Conservation (phyloP, 768 basidiomycete genomes). For the Floccularia luteovirens region DNA sequence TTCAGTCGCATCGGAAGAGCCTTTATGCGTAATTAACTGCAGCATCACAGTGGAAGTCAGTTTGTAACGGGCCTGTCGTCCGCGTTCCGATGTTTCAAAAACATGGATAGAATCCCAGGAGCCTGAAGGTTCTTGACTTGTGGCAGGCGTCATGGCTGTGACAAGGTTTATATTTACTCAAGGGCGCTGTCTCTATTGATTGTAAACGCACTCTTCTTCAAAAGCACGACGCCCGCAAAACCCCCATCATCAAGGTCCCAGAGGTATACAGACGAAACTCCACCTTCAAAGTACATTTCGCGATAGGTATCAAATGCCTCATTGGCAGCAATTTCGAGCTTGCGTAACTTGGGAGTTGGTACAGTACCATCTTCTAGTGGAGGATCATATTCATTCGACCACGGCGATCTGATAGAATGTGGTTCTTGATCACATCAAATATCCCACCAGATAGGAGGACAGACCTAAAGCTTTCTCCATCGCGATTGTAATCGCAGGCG, state of each 20-base stretch:
- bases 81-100: constrained; percentile 90
- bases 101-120: constrained; percentile 99
- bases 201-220: constrained; percentile 76
- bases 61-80: constrained; percentile 92
- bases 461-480: constrained; percentile 86
- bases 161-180: constrained; percentile 2
- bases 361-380: constrained; percentile 83
- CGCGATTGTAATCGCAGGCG: constrained; percentile 89
- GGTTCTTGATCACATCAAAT: not conserved
- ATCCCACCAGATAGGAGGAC: constrained; percentile 14
- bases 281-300: constrained; percentile 99
- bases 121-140: constrained; percentile 60
- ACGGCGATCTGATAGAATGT: constrained; percentile 71
- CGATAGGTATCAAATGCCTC: constrained; percentile 97
- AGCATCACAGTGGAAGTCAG: constrained; percentile 97
- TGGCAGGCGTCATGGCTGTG: constrained; percentile 54
- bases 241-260: constrained; percentile 97
- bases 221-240: constrained; percentile 92
- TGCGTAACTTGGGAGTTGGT: constrained; percentile 78
- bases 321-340: constrained; percentile 89
- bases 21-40: constrained; percentile 60
- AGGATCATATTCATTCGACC: constrained; percentile 96
- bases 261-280: constrained; percentile 91
- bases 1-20: constrained; percentile 22
- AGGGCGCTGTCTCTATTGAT: not conserved